Evolutionary conservation across 2,329 filamentous ascomycete genomes (phyloP), one percentile per base, ranked within the genome.

Genomic region (Xylaria sp.): DNA sequence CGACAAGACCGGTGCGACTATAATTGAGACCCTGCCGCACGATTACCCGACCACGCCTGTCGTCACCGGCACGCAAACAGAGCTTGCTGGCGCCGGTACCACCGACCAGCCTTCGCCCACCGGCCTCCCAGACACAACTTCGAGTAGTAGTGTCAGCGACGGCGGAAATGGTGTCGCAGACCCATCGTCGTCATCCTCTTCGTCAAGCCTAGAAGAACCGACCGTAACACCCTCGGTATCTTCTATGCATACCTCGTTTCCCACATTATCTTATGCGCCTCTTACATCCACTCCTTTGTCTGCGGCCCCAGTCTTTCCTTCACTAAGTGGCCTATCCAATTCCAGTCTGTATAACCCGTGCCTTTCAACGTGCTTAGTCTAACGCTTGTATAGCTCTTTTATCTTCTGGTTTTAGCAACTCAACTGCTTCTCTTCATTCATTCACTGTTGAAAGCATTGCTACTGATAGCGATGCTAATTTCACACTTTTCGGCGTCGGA

Each of bases 1-100:
- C 70, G 85, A 88, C 77, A 78, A 79, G 55, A 75, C 78, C 54
- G 86, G 86, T 69, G 81, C 80, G 33, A 80, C 83, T 58, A 75
- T 87, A 55, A 76, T 83, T 25, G 78, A 82, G 67, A 88, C 86
- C 39, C 72, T 83, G 23, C 64, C 73, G n/a, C 68, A 64, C 64
- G 78, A 75, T 72, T 59, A 62, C 52, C 79, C 80, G 48, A 49
- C 66, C 49, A 71, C 80, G 10, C 48, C 62, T 54, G 31, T 51
- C 12, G 25, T 63, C 39, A 64, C 62, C 23, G 25, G 33, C 31
- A 62, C 25, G 39, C 51, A 60, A 31, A 36, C 70, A 18, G 62
- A 61, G 55, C 76, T 82, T 46, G 78, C 79, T 73, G 83, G 83
- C 64, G 76, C 80, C 64, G 74, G 82, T 57, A 41, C 58, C 59